Percentiles rank a stretch among this genome's conserved stretches.
Conservation (phyloP, 2,329 filamentous ascomycete species). For the Orbilia blumenaviensis region DNA sequence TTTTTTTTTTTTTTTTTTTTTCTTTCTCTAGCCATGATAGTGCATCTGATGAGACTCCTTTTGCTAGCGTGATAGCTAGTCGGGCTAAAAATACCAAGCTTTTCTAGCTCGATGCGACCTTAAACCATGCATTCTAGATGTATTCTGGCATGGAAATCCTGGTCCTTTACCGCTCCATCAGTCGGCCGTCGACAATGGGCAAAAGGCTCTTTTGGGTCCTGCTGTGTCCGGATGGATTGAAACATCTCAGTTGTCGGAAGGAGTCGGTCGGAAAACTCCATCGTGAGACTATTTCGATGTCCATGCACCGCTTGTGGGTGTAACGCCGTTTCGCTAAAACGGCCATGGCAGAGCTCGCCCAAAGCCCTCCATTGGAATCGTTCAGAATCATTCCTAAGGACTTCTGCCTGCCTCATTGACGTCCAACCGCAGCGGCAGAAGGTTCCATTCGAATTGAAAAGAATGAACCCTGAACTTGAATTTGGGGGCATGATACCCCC, state of each 20-base stretch:
- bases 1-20: too few species aligned
- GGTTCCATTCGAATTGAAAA: conserved; percentile 1
- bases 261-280: conserved; percentile 14
- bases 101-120: conserved; percentile 14
- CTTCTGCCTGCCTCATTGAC: conserved; percentile 10
- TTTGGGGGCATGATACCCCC: background rate
- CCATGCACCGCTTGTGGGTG: background rate
- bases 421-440: conserved; percentile 13
- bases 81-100: conserved; percentile 20
- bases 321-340: background rate
- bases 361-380: background rate
- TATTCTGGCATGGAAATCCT: background rate
- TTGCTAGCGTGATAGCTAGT: background rate
- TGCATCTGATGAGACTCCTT: background rate
- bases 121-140: conserved; percentile 3
- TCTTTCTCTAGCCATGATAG: too few species aligned
- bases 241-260: conserved; percentile 22
- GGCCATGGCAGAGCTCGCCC: conserved; percentile 13
- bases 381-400: background rate
- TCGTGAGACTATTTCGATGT: background rate
- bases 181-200: background rate
- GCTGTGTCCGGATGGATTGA: conserved; percentile 2
- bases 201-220: background rate
- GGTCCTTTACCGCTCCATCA: background rate
- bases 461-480: conserved; percentile 11